phyloP scores from a whole-genome alignment of 768 basidiomycete species.

The Rhodotorula taiwanensis region DNA sequence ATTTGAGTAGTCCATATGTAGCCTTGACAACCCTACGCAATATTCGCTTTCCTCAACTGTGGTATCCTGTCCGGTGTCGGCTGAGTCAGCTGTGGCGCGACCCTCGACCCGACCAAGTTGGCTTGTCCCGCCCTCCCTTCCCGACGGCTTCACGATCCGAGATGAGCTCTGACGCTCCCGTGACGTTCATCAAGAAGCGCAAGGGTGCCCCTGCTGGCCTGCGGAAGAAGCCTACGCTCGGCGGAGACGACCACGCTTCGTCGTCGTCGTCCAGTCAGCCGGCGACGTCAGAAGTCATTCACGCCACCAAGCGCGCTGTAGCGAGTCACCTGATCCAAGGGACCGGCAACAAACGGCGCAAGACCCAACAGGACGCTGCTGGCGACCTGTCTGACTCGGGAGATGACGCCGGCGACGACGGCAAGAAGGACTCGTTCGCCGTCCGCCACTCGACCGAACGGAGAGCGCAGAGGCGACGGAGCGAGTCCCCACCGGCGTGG shows the following conservation, averaged over 20 bases:
- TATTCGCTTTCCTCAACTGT: too few species aligned
- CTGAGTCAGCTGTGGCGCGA: not conserved
- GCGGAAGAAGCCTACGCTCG: slow-evolving; percentile 57
- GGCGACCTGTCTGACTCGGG: slow-evolving; percentile 51
- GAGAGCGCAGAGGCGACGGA: slow-evolving; percentile 65
- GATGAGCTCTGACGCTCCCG: slow-evolving; percentile 41
- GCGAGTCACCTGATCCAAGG: slow-evolving; percentile 71
- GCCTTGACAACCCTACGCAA: too few species aligned
- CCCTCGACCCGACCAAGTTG: too few species aligned
- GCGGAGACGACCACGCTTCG: slow-evolving; percentile 51
- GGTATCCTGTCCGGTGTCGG: too few species aligned
- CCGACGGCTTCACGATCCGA: slow-evolving; percentile 1
- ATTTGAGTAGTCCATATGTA: not conserved
- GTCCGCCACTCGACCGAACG: slow-evolving; percentile 64
- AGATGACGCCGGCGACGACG: slow-evolving; percentile 51
- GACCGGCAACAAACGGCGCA: slow-evolving; percentile 58
- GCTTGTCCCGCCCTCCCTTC: not conserved
- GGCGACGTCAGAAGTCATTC: slow-evolving; percentile 52
- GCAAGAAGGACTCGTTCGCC: slow-evolving; percentile 42
- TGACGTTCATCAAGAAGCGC: slow-evolving; percentile 85
- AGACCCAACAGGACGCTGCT: slow-evolving; percentile 49
- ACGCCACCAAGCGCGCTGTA: slow-evolving; percentile 63
- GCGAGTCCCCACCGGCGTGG: slow-evolving; percentile 62
- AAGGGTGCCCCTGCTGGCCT: slow-evolving; percentile 67
- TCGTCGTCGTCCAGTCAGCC: slow-evolving; percentile 21